Evolutionary conservation across 768 basidiomycete genomes (phyloP).

Genomic region (Pleurotus djamor): DNA sequence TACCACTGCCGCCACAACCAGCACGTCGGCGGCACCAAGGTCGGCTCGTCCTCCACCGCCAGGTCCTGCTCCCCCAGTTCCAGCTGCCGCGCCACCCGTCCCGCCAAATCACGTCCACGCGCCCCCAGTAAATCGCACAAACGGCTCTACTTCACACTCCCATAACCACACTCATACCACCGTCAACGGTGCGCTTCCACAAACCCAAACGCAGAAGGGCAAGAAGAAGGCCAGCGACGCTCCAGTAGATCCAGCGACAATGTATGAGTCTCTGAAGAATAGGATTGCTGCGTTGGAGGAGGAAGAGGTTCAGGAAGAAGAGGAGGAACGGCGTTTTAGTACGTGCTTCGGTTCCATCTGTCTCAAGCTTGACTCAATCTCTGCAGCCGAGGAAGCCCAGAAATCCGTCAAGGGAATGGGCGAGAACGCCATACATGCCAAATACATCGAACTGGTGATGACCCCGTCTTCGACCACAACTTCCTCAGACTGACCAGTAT

Average conservation of each 20-base stretch:
- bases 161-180: slow-evolving; percentile 26
- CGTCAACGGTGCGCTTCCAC: slow-evolving; percentile 40
- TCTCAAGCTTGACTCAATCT: slow-evolving; percentile 11
- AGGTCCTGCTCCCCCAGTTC: slow-evolving; percentile 50
- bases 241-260: slow-evolving; percentile 77
- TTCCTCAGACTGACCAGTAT: slow-evolving; percentile 1
- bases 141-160: slow-evolving; percentile 15
- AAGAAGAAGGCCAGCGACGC: slow-evolving; percentile 70
- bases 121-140: slow-evolving; percentile 22
- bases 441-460: slow-evolving; percentile 84
- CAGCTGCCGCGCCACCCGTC: slow-evolving; percentile 52
- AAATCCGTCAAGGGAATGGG: slow-evolving; percentile 81
- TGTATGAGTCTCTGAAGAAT: slow-evolving; percentile 88
- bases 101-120: slow-evolving; percentile 43
- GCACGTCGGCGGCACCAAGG: slow-evolving; percentile 32
- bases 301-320: slow-evolving; percentile 87
- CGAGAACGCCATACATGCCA: slow-evolving; percentile 80
- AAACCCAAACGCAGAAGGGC: slow-evolving; percentile 42
- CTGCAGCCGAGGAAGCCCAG: slow-evolving; percentile 82
- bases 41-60: slow-evolving; percentile 10
- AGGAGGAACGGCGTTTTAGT: slow-evolving; percentile 72
- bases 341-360: slow-evolving; percentile 21
- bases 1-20: slow-evolving; percentile 27
- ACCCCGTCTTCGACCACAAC: slow-evolving; percentile 14
- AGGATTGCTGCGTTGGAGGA: slow-evolving; percentile 89